Percentiles rank a stretch among this genome's conserved stretches.
phyloP scores from a whole-genome alignment of 1,284 basidiomycete species.

The Ustilago xerochloae region DNA sequence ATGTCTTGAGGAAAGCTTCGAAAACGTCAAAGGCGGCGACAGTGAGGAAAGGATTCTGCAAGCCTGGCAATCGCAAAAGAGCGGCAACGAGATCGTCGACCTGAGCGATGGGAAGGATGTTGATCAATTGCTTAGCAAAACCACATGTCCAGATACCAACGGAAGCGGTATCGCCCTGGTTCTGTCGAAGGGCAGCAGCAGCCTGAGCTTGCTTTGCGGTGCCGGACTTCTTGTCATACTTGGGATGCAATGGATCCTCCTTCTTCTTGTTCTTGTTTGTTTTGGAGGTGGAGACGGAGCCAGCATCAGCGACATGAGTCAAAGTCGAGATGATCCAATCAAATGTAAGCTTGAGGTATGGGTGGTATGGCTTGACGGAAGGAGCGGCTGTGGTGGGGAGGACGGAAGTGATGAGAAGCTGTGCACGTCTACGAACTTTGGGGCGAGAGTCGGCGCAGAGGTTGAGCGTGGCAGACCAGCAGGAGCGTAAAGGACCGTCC shows the following conservation, averaged over 20 bases:
- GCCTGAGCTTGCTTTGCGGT: constrained; percentile 58
- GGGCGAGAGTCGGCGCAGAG: constrained; percentile 87
- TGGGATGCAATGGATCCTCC: constrained; percentile 70
- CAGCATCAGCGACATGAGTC: constrained; percentile 76
- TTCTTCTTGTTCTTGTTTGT: constrained; percentile 73
- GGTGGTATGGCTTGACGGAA: constrained; percentile 74
- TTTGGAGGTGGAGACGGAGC: constrained; percentile 69
- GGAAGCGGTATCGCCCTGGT: constrained; percentile 58
- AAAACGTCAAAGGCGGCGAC: constrained; percentile 66
- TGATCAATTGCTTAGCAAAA: constrained; percentile 58
- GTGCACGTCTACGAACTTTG: constrained; percentile 91
- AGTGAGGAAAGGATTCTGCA: constrained; percentile 65
- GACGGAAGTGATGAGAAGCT: constrained; percentile 83
- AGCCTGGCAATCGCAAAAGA: constrained; percentile 58
- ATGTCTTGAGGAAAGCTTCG: constrained; percentile 60
- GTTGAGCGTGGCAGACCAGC: constrained; percentile 78
- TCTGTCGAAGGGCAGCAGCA: constrained; percentile 59
- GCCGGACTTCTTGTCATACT: constrained; percentile 62
- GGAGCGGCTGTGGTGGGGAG: constrained; percentile 46
- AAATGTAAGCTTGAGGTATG: constrained; percentile 80
- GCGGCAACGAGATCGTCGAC: constrained; percentile 51
- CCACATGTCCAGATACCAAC: constrained; percentile 64
- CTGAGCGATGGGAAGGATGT: constrained; percentile 45
- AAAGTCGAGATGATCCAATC: constrained; percentile 82
- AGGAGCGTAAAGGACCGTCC: constrained; percentile 50